Evolutionary conservation across 2,329 filamentous ascomycete genomes (phyloP).

Genomic region (Rhinocladiella similis): DNA sequence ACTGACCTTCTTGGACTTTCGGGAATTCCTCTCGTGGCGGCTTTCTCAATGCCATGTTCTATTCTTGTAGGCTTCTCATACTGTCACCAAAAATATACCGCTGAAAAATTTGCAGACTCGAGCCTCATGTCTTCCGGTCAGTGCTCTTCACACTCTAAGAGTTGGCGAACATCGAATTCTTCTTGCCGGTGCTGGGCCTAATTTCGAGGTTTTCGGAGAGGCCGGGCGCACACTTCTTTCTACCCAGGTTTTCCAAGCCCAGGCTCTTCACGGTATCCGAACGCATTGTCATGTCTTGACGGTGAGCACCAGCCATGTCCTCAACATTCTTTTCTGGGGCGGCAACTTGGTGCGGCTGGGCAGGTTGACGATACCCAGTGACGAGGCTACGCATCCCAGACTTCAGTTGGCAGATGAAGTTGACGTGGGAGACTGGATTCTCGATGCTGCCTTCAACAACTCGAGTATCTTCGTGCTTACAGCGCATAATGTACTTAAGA

Average conservation of each 20-base stretch:
- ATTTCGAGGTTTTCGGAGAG: slow-evolving; percentile 36
- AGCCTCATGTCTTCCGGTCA: slow-evolving; percentile 41
- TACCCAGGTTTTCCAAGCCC: slow-evolving; percentile 25
- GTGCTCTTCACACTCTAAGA: slow-evolving; percentile 38
- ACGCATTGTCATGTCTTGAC: slow-evolving; percentile 8
- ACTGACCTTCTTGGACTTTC: neutral
- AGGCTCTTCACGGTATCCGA: slow-evolving; percentile 21
- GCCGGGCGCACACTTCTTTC: slow-evolving; percentile 38
- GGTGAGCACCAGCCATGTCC: slow-evolving; percentile 15
- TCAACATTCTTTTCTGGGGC: slow-evolving; percentile 63
- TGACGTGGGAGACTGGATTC: slow-evolving; percentile 71
- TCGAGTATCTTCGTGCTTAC: slow-evolving; percentile 66
- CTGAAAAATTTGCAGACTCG: slow-evolving; percentile 7
- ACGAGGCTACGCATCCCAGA: slow-evolving; percentile 27
- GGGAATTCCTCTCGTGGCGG: neutral
- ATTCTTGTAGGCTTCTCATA: slow-evolving; percentile 1
- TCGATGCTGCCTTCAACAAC: slow-evolving; percentile 55
- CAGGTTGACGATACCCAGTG: slow-evolving; percentile 1
- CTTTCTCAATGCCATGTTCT: slow-evolving; percentile 7
- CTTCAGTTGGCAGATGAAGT: slow-evolving; percentile 43
- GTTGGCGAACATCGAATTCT: slow-evolving; percentile 34
- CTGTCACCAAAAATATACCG: neutral
- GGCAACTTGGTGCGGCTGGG: slow-evolving; percentile 48
- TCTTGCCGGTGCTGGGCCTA: slow-evolving; percentile 42
- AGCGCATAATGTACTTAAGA: slow-evolving; percentile 80